Conservation (phyloP, 805 yeast species). For the Myxozyma sirexii region DNA sequence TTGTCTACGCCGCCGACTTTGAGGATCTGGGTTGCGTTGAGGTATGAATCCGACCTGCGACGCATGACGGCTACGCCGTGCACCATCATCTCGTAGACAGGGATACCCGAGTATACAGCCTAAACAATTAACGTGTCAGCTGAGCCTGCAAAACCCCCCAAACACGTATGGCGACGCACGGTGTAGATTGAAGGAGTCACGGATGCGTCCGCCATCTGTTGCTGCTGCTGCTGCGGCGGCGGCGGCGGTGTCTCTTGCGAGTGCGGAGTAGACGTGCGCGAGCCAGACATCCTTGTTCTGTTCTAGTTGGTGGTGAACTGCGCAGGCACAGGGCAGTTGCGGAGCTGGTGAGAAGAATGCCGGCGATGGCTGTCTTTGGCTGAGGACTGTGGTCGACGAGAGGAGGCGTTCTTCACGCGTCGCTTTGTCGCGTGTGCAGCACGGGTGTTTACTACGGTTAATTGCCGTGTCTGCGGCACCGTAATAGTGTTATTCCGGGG, state of each 20-base stretch:
- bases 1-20: slow-evolving; percentile 70
- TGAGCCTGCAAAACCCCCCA: background rate
- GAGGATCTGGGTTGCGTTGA: slow-evolving; percentile 73
- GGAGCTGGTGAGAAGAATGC: background rate
- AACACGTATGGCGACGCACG: too few relatives aligned
- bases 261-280: slow-evolving; percentile 29
- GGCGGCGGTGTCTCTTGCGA: slow-evolving; percentile 34
- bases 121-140: background rate
- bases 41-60: slow-evolving; percentile 61
- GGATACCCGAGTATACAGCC: slow-evolving; percentile 66
- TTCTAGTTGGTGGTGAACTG: background rate
- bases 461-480: background rate
- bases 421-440: background rate
- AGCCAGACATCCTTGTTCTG: slow-evolving; percentile 3
- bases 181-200: slow-evolving; percentile 24
- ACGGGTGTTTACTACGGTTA: background rate
- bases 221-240: too few relatives aligned
- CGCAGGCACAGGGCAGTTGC: background rate
- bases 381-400: background rate
- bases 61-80: slow-evolving; percentile 68
- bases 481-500: background rate
- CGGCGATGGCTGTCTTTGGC: too few relatives aligned
- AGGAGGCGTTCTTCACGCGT: background rate
- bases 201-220: slow-evolving; percentile 5
- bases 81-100: slow-evolving; percentile 62